Evolutionary conservation across 768 basidiomycete genomes (phyloP).

Genomic region (Boletus pseudo-olivaceus): DNA sequence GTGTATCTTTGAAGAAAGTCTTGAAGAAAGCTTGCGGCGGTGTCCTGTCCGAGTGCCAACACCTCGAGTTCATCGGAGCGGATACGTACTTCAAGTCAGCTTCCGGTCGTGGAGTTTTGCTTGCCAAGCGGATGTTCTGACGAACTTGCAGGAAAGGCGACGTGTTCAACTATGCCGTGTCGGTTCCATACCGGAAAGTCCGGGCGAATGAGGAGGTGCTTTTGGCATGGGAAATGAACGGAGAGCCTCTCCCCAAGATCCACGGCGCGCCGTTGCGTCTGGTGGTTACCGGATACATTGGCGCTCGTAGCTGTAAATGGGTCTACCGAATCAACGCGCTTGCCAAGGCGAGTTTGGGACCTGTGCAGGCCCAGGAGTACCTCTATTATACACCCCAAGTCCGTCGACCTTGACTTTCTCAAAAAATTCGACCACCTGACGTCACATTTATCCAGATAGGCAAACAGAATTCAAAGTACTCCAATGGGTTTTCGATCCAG

Average conservation of each 20-base stretch:
- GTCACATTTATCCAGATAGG: constrained; percentile 13
- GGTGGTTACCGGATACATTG: constrained; percentile 52
- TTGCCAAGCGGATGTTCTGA: neutral
- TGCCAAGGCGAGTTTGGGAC: constrained; percentile 45
- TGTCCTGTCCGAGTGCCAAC: constrained; percentile 43
- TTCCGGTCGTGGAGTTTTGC: neutral
- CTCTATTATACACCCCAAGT: constrained; percentile 50
- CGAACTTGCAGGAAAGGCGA: constrained; percentile 30
- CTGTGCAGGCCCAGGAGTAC: constrained; percentile 52
- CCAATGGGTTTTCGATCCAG: constrained; percentile 55
- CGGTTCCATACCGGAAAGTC: constrained; percentile 49
- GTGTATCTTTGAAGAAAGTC: constrained; percentile 52
- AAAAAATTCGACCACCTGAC: neutral
- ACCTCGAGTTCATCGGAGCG: constrained; percentile 55
- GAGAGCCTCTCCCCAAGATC: constrained; percentile 40
- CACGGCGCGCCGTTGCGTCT: constrained; percentile 50
- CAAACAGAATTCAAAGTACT: constrained; percentile 50
- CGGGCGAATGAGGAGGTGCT: constrained; percentile 45
- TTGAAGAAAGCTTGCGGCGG: constrained; percentile 52
- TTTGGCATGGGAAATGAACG: constrained; percentile 16
- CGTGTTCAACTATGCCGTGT: constrained; percentile 45
- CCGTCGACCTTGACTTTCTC: constrained; percentile 15
- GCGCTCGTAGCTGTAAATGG: constrained; percentile 54
- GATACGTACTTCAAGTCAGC: constrained; percentile 54
- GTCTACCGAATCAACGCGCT: constrained; percentile 50